These are phyloP conservation scores for Rubia peregrina DNA, from an alignment of 305 asterid species.

Conservation along the genomic window DNA sequence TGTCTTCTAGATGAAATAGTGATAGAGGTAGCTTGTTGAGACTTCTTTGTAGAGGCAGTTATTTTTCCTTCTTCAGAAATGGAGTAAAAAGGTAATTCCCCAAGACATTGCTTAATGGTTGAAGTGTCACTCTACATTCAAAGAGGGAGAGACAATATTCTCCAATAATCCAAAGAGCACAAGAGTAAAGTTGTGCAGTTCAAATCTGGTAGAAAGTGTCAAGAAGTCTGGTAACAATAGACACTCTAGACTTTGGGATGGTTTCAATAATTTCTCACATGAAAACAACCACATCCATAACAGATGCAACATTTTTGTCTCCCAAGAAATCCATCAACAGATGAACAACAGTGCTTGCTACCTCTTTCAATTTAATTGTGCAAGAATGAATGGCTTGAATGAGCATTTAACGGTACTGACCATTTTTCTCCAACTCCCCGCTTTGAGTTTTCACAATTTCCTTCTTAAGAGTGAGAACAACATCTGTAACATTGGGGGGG, in stretches of 20 bases:
- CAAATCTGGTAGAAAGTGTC: constrained; percentile 95
- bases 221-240: constrained; percentile 73
- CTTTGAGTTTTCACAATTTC: too few species aligned
- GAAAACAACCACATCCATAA: constrained; percentile 79
- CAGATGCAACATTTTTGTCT: constrained; percentile 92
- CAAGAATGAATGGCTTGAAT: constrained; percentile 87
- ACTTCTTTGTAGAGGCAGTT: constrained; percentile 52
- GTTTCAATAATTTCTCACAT: constrained; percentile 94
- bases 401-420: constrained; percentile 12
- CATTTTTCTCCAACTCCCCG: too few species aligned
- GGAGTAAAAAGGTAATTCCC: constrained; percentile 85
- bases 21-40: constrained; percentile 68
- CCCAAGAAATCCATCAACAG: constrained; percentile 97
- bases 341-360: constrained; percentile 95
- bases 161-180: constrained; percentile 66
- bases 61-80: constrained; percentile 68
- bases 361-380: constrained; percentile 92
- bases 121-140: constrained; percentile 70
- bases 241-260: constrained; percentile 82
- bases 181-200: constrained; percentile 77
- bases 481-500: too few species aligned
- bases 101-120: constrained; percentile 62
- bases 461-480: too few species aligned
- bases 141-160: constrained; percentile 86
- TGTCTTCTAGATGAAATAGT: constrained; percentile 91